Conservation (phyloP, 805 yeast genomes). For the Suhomyces pyralidae region DNA sequence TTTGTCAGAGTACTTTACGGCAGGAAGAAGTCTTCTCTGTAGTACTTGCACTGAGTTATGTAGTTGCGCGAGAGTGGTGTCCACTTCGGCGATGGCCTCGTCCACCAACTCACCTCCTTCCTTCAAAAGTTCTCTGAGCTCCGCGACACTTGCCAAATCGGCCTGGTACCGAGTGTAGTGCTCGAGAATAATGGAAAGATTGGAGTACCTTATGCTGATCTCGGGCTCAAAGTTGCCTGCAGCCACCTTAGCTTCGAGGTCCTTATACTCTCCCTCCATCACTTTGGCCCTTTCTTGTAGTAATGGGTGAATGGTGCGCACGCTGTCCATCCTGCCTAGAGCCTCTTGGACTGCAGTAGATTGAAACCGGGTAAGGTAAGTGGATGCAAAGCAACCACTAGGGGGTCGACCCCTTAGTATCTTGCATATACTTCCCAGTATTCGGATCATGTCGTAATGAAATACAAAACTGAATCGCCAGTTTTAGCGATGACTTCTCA, state of each 20-base stretch:
- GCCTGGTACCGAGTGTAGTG: conserved; percentile 25
- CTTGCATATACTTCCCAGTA: background rate
- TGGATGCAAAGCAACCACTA: background rate
- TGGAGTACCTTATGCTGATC: conserved; percentile 30
- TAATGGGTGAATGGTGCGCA: conserved; percentile 38
- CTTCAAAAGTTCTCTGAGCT: conserved; percentile 23
- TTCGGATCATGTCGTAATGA: background rate
- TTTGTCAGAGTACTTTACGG: conserved; percentile 69
- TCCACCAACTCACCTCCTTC: conserved; percentile 32
- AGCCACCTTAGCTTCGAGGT: conserved; percentile 25
- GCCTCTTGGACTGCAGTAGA: background rate
- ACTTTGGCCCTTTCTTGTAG: conserved; percentile 34
- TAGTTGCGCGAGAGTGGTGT: conserved; percentile 44
- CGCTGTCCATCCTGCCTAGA: conserved; percentile 4
- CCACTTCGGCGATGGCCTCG: conserved; percentile 65
- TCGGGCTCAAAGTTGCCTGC: conserved; percentile 35
- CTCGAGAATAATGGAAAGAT: conserved; percentile 29
- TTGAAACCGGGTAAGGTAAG: no score
- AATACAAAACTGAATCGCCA: background rate
- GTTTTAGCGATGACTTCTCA: no score
- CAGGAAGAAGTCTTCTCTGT: conserved; percentile 66
- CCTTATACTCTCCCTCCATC: conserved; percentile 26
- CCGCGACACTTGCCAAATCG: conserved; percentile 23
- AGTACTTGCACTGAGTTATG: conserved; percentile 41
- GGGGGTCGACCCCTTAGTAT: background rate